Base-by-base conservation (phyloP, 83 land plant genomes). In the Diphasiastrum complanatum region DNA sequence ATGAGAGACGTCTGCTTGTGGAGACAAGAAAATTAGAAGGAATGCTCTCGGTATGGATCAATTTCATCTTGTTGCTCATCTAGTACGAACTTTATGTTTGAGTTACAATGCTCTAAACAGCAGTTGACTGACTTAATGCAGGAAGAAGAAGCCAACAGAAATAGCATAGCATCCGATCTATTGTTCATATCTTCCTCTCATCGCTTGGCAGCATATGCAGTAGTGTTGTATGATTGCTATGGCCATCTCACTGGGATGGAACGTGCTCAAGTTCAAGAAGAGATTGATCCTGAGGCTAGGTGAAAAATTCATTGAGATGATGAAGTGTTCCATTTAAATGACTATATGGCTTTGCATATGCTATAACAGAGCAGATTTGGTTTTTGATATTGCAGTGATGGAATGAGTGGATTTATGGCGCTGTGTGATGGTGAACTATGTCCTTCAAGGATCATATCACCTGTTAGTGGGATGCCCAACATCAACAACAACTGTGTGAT, bases 341-440 rank as follows among this genome's bases (percentile, higher is more conserved):
- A 30, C n/a, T 16, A 31, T 20, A 55, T 27, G 16, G 1, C 1
- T 50, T 55, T 24, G 14, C 6, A 26, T 1, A 55, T 6, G 5
- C 6, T 27, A 18, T 41, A 18, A 14, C 1, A 14, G 45, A 14
- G 12, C 12, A 14, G 45, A 41, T 41, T 41, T 41, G 45, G 45
- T 0, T 41, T 30, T 27, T 27, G 26, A 27, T 55, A 10, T 11
- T 33, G 27, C 27, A 55, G 59, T 55, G 59, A 19, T 6, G 59
- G 59, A 18, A 55, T 55, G 59, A 55, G 31, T 27, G 59, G 59
- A 19, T 55, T 55, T 19, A 20, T 55, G 8, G 59, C n/a, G 35
- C 10, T 55, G 14, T 16, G 35, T 25, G 35, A 12, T 11, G 23
- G n/a, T 14, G 45, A 41, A 14, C 45, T 23, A 24, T 10, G 19